Evolutionary conservation across 1,284 basidiomycete species (phyloP).

Genomic region (Tilletiopsis washingtonensis): DNA sequence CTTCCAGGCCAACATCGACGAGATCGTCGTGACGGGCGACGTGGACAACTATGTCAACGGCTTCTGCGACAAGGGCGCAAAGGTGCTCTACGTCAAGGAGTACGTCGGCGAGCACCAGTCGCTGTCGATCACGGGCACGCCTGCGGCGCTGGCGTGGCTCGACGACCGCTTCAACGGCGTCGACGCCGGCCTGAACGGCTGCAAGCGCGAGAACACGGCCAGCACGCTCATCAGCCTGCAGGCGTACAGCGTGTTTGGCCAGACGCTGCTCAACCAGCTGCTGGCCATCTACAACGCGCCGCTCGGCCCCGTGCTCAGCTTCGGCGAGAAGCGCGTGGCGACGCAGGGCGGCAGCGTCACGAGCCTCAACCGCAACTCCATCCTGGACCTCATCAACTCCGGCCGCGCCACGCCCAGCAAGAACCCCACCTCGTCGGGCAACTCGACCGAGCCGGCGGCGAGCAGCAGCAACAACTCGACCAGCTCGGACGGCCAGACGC

Average conservation of each 20-base stretch:
- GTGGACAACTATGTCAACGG: background rate
- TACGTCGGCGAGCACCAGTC: background rate
- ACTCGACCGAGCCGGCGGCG: background rate
- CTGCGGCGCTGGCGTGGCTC: background rate
- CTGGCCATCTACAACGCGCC: background rate
- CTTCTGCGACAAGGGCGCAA: background rate
- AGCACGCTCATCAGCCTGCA: background rate
- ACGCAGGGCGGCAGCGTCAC: background rate
- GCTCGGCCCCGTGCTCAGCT: background rate
- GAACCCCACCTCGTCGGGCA: too few species aligned
- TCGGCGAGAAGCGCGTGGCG: background rate
- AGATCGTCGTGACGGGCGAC: background rate
- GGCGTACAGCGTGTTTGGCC: background rate
- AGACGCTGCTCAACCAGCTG: background rate
- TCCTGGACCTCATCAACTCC: background rate
- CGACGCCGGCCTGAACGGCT: background rate
- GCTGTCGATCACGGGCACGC: background rate
- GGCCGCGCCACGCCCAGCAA: too few species aligned
- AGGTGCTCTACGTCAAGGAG: background rate
- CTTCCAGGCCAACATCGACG: background rate
- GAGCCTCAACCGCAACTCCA: background rate
- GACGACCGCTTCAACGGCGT: background rate
- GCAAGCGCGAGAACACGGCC: background rate
- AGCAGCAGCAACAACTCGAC: background rate
- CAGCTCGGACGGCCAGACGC: too few species aligned